A percentile compares a stretch with the other conserved stretches of the same genome.
Conservation (phyloP, 1,284 basidiomycete genomes). For the Ceraceosorus guamensis region DNA sequence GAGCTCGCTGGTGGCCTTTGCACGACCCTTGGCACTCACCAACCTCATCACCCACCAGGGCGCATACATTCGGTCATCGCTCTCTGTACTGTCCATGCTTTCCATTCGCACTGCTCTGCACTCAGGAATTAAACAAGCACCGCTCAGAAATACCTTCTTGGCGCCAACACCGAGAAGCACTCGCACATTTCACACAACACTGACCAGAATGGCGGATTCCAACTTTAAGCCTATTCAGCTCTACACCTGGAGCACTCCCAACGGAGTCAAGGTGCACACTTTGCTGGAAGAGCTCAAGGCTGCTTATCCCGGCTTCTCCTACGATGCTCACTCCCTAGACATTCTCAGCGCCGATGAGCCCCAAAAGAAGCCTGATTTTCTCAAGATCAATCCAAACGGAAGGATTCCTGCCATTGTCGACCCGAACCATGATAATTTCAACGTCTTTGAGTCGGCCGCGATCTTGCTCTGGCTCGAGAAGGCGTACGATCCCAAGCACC, state of each 20-base stretch:
- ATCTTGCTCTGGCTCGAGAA: constrained; percentile 39
- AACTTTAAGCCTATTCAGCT: constrained; percentile 28
- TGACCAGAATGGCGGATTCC: too few species aligned
- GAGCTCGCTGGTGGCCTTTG: too few species aligned
- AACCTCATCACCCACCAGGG: too few species aligned
- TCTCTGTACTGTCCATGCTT: too few species aligned
- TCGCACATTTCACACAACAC: too few species aligned
- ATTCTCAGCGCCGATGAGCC: constrained; percentile 11
- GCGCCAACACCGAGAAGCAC: too few species aligned
- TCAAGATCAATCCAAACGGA: constrained; percentile 44
- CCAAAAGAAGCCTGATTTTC: constrained; percentile 25
- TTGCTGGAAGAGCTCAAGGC: constrained; percentile 26
- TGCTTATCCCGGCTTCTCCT: constrained; percentile 18
- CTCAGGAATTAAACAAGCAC: too few species aligned
- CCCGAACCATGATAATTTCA: constrained; percentile 30
- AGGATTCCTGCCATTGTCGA: constrained; percentile 33
- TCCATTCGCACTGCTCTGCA: too few species aligned
- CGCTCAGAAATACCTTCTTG: too few species aligned
- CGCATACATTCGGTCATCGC: too few species aligned
- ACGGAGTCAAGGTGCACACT: constrained; percentile 12
- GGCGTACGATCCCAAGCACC: constrained; percentile 30
- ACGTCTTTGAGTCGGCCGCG: constrained; percentile 24
- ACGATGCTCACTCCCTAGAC: constrained; percentile 14
- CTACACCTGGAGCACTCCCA: constrained; percentile 28
- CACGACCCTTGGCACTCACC: too few species aligned